Evolutionary conservation across 495 filamentous ascomycete species (phyloP), one percentile per base, ranked within the genome.

Genomic region (Letharia columbiana): DNA sequence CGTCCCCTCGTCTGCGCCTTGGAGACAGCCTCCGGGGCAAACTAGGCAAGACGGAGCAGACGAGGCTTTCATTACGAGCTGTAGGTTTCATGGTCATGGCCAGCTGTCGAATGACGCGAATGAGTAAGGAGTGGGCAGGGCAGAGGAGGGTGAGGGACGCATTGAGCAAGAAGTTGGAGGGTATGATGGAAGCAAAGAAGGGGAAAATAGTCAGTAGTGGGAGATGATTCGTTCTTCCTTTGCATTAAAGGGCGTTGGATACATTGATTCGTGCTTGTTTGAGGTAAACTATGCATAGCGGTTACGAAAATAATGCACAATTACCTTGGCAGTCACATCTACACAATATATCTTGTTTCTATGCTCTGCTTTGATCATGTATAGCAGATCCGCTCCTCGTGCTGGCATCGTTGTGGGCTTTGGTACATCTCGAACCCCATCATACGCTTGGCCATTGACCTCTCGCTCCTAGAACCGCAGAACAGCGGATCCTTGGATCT

Each of bases 31-130:
- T 64, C 8, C 57, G 67, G 35, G 63, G 57, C 28, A 61, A 63
- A 33, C 28, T 56, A 61, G 77, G 49, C 73, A 73, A 20, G 74
- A 78, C 57, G 72, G 71, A 45, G 67, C 61, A 15, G 62, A 75
- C 45, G 41, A 75, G 71, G 31, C 77, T 73, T 61, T 81, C 80
- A 60, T 61, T 89, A 23, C 78, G 79, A 63, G 76, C 77, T 23
- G 83, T 82, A 23, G 78, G 80, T 11, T 76, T 78, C 3, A 75
- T 79, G 66, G 79, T 88, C n/a, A 71, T 83, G 41, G 86, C 84
- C 8, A 69, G 73, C 42, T 77, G 82, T 20, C 71, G 84, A 52
- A 87, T 88, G 84, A 74, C 79, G 69, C 75, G 71, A 64, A 75
- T 84, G 79, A 71, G 76, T 66, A 70, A 77, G 45, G 78, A 81